These are phyloP conservation scores for Trichoderma simmonsii DNA, from an alignment of 2,329 filamentous ascomycete species.

Conservation along the genomic window DNA sequence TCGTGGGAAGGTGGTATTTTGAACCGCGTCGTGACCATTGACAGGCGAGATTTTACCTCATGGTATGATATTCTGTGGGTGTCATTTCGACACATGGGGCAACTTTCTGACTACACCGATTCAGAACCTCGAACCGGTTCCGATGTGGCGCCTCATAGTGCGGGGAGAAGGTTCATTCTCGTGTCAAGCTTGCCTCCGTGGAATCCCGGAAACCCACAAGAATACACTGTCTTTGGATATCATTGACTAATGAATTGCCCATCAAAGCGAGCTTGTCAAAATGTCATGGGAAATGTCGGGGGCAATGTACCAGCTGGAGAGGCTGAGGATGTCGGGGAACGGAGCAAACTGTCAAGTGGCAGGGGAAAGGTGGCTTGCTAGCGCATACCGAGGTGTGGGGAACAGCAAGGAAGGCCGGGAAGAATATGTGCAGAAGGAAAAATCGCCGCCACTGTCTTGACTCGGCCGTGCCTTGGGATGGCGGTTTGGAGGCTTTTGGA, in stretches of 20 bases:
- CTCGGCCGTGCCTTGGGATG: background rate
- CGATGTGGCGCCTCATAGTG: constrained; percentile 8
- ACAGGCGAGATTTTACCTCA: background rate
- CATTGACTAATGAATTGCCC: background rate
- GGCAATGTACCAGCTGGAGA: background rate
- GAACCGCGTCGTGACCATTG: background rate
- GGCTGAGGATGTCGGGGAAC: background rate
- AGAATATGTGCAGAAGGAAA: constrained; percentile 15
- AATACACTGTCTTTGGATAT: background rate
- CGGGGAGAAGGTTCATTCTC: background rate
- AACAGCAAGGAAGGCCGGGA: constrained; percentile 5
- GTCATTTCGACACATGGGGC: background rate
- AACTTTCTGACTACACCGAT: background rate
- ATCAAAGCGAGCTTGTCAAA: background rate
- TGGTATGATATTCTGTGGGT: background rate
- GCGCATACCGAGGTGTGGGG: constrained; percentile 4
- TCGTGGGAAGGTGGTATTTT: background rate
- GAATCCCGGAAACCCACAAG: background rate
- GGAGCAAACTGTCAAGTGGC: background rate
- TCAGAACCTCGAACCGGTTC: constrained; percentile 1
- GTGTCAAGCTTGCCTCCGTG: background rate
- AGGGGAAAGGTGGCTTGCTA: constrained; percentile 2
- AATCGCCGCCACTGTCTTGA: constrained; percentile 6
- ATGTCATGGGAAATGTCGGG: constrained; percentile 15
- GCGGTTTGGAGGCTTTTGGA: background rate